Evolutionary conservation across 1,139 yeast species (phyloP).

Genomic region (Kluyveromyces sp.): DNA sequence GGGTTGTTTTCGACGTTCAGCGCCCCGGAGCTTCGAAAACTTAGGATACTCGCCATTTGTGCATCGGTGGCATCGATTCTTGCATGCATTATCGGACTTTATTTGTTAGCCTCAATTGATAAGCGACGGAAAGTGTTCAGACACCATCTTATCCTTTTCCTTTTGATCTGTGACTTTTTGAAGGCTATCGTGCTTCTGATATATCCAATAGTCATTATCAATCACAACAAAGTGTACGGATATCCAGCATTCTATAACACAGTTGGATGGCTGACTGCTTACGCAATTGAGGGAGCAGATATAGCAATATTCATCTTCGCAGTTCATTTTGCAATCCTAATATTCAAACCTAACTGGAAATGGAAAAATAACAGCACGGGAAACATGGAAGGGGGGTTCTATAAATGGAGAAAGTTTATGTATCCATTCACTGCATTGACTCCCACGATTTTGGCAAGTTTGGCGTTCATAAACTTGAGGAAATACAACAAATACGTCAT

Average conservation of each 20-base stretch:
- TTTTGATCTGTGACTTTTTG: constrained; percentile 63
- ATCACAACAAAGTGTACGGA: constrained; percentile 44
- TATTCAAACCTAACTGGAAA: constrained; percentile 55
- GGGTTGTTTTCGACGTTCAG: constrained; percentile 30
- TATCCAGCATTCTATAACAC: constrained; percentile 57
- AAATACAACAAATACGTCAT: constrained; percentile 15
- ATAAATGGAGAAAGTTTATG: constrained; percentile 49
- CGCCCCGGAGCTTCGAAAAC: constrained; percentile 18
- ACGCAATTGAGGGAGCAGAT: constrained; percentile 83
- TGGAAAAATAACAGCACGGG: constrained; percentile 38
- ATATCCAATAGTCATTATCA: constrained; percentile 51
- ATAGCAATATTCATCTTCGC: constrained; percentile 79
- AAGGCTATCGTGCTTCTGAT: constrained; percentile 66
- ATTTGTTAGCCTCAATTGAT: constrained; percentile 53
- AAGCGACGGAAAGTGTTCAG: constrained; percentile 57
- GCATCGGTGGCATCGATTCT: constrained; percentile 53
- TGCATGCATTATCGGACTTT: constrained; percentile 48
- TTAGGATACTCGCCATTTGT: constrained; percentile 49
- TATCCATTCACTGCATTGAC: constrained; percentile 53
- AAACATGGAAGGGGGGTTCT: constrained; percentile 69
- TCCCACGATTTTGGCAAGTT: constrained; percentile 64
- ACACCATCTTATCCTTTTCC: constrained; percentile 62
- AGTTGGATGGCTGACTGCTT: constrained; percentile 79
- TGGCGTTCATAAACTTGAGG: constrained; percentile 52
- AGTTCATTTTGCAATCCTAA: constrained; percentile 68